These are phyloP conservation scores for Alternaria triticimaculans DNA, from an alignment of 2,329 filamentous ascomycete genomes.

Conservation along the genomic window DNA sequence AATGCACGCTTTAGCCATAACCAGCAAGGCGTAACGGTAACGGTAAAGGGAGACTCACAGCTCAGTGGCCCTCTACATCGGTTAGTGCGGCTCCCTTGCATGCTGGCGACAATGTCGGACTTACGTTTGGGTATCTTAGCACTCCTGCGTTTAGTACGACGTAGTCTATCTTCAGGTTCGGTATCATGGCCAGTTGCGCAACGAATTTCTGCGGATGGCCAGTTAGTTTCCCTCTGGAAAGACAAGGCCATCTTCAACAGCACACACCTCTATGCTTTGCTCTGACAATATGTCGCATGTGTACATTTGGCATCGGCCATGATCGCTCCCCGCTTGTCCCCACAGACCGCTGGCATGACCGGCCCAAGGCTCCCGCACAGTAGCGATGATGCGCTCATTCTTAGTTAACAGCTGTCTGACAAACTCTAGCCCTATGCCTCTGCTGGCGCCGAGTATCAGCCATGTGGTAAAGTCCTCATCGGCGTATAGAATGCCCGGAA, in stretches of 20 bases:
- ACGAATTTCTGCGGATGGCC: slow-evolving; percentile 51
- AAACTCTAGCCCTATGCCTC: slow-evolving; percentile 61
- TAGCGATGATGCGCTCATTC: slow-evolving; percentile 60
- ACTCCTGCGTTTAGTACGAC: slow-evolving; percentile 65
- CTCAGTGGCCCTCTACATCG: slow-evolving; percentile 57
- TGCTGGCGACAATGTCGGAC: slow-evolving; percentile 21
- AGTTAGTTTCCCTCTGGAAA: background rate
- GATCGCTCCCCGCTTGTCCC: slow-evolving; percentile 52
- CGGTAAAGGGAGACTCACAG: slow-evolving; percentile 47
- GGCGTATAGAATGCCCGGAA: slow-evolving; percentile 52
- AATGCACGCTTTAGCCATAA: slow-evolving; percentile 32
- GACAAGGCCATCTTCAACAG: background rate
- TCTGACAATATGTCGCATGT: slow-evolving; percentile 63
- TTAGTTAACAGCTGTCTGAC: slow-evolving; percentile 57
- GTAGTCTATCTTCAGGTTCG: slow-evolving; percentile 58
- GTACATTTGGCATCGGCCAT: slow-evolving; percentile 56
- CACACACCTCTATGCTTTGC: slow-evolving; percentile 56
- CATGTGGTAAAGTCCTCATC: slow-evolving; percentile 53
- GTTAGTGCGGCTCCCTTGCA: slow-evolving; percentile 34
- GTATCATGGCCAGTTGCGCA: slow-evolving; percentile 47
- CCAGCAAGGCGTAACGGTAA: slow-evolving; percentile 21
- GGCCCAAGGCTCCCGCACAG: slow-evolving; percentile 54
- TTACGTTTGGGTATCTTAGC: slow-evolving; percentile 63
- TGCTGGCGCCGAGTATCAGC: slow-evolving; percentile 56
- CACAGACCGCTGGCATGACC: slow-evolving; percentile 51